Evolutionary conservation across 2,329 filamentous ascomycete species (phyloP).

Genomic region (Chrysosporium keratinophilum): DNA sequence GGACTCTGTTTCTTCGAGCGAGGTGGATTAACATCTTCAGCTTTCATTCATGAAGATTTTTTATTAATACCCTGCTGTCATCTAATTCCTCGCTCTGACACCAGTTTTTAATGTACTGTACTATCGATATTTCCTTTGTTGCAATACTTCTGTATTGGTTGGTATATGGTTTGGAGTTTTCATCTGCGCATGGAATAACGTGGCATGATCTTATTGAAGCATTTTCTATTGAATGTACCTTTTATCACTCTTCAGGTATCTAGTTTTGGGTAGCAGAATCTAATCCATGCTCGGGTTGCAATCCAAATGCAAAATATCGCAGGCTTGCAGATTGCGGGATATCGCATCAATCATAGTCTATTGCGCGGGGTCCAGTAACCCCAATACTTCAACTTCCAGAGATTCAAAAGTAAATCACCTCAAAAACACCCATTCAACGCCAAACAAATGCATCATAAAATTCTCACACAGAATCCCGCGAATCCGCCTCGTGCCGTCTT

Average conservation of each 20-base stretch:
- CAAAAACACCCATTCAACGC: conserved; percentile 5
- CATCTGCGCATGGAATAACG: neutral
- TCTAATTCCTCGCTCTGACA: neutral
- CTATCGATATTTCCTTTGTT: neutral
- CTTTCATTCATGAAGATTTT: neutral
- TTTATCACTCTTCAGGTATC: neutral
- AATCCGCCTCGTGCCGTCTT: neutral
- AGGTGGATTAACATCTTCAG: neutral
- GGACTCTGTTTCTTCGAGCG: conserved; percentile 11
- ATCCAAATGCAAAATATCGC: neutral
- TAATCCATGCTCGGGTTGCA: neutral
- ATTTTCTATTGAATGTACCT: neutral
- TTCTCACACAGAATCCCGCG: neutral
- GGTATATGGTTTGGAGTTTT: neutral
- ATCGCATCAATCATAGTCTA: neutral
- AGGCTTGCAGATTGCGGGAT: neutral
- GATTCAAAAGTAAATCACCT: neutral
- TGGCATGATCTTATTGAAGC: neutral
- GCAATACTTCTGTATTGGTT: neutral
- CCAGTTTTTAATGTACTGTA: neutral
- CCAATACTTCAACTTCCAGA: neutral
- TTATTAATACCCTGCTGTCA: neutral
- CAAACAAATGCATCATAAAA: conserved; percentile 9
- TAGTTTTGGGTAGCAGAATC: neutral
- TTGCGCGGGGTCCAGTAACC: neutral